A percentile compares a stretch with the other conserved stretches of the same genome.
Evolutionary conservation across 148 eudicot genomes (phyloP).

Genomic region (Dianthus caryophyllus): DNA sequence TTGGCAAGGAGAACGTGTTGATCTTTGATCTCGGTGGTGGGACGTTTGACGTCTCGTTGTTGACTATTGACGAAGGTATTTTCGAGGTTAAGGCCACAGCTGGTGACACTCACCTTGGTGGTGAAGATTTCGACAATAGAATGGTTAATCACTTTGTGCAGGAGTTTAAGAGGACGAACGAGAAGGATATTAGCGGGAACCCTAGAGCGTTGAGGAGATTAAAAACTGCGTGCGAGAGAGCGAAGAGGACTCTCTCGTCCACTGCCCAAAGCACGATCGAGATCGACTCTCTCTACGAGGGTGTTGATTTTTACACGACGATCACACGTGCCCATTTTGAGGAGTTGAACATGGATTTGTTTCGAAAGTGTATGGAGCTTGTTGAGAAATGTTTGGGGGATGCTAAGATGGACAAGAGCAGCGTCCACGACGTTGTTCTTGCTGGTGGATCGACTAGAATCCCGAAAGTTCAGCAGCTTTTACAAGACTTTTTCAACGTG

Average conservation of each 20-base stretch:
- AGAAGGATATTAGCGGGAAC: conserved; percentile 26
- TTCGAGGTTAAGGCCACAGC: conserved; percentile 37
- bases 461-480: conserved; percentile 29
- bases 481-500: conserved; percentile 29
- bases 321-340: conserved; percentile 33
- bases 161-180: conserved; percentile 31
- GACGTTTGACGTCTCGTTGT: conserved; percentile 36
- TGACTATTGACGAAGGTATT: conserved; percentile 35
- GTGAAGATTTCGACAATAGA: conserved; percentile 30
- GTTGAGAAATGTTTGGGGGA: conserved; percentile 34
- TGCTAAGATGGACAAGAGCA: conserved; percentile 34
- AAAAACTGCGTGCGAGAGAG: conserved; percentile 27
- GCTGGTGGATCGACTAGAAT: conserved; percentile 38
- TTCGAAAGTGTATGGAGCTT: conserved; percentile 31
- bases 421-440: conserved; percentile 38
- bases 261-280: conserved; percentile 31
- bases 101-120: conserved; percentile 36
- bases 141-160: conserved; percentile 31
- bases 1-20: conserved; percentile 28
- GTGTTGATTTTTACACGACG: conserved; percentile 28
- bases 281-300: conserved; percentile 27
- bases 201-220: conserved; percentile 29
- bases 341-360: conserved; percentile 30
- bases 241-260: conserved; percentile 31
- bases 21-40: conserved; percentile 33